Base-by-base conservation (phyloP, 1,139 yeast species). In the Fermentozyma sake region DNA sequence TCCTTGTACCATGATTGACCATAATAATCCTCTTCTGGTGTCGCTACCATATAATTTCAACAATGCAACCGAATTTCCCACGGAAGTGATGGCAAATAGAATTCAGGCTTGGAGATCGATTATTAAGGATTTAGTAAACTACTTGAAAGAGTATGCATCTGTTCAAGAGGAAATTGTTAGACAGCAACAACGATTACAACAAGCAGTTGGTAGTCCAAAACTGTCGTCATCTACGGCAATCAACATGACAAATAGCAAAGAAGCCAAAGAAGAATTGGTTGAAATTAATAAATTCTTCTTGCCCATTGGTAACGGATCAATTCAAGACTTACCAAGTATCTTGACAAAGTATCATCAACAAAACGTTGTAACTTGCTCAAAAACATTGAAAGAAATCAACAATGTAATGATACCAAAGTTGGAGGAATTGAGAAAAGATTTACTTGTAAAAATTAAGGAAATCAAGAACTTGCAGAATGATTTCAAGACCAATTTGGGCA, bases 91-190 rank as follows among this genome's bases (percentile, higher is more conserved):
- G 42, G 93, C 95, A 4, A 71, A 74, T 20, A 67, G 98, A 39
- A 86, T 89, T 50, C 73, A 79, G 26, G 81, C 94, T 3, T 91
- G 96, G 96, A 66, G 96, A 39, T 69, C 74, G 29, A 74, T 89
- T 30, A 79, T 87, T 34, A 76, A 79, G 33, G 81, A 89, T 20
- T 58, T 91, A 33, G 70, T 84, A 15, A 73, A 68, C 29, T 91
- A 91, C 51, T 65, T 89, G 38, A 73, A 72, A 39, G 96, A 87
- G 45, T 82, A 79, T 27, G 85, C 86, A 9, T 72, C 82, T 12
- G 91, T 84, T 26, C 93, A 86, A 51, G 96, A 87, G 48, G 96
- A 86, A 48, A 74, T 83, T 14, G 79, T 84, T 19, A 72, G 95
- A 35, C 95, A 85, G 48, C 94, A 86, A 51, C 64, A 78, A 30